Percentiles rank a stretch among this genome's conserved stretches.
phyloP scores from a whole-genome alignment of 768 basidiomycete species.

The Rhodotorula taiwanensis region DNA sequence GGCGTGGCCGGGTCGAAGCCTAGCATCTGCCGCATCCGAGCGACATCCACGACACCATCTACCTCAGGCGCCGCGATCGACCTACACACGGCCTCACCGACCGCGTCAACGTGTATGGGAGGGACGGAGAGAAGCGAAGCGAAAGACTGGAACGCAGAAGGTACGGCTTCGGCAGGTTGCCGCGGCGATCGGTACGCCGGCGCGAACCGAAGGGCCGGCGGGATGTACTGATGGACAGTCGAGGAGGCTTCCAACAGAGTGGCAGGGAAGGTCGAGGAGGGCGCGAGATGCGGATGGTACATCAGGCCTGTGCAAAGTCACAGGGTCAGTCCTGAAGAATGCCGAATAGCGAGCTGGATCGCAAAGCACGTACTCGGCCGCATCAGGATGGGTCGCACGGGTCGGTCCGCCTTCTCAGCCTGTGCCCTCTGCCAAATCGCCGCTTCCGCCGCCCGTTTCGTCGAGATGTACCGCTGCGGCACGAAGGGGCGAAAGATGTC shows the following conservation, averaged over 20 bases:
- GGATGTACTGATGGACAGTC: constrained; percentile 47
- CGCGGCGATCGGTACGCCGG: constrained; percentile 49
- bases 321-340: too few species aligned
- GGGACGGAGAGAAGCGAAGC: constrained; percentile 75
- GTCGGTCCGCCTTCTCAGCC: constrained; percentile 39
- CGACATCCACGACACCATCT: constrained; percentile 62
- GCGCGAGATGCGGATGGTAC: constrained; percentile 89
- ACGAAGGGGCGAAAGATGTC: constrained; percentile 84
- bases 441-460: constrained; percentile 85
- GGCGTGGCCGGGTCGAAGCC: constrained; percentile 47
- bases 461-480: constrained; percentile 76
- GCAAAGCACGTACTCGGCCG: constrained; percentile 67
- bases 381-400: constrained; percentile 68
- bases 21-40: constrained; percentile 65
- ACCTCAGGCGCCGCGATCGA: constrained; percentile 56
- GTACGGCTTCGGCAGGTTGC: constrained; percentile 48
- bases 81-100: constrained; percentile 71
- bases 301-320: constrained; percentile 62
- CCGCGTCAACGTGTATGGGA: constrained; percentile 92
- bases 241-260: constrained; percentile 64
- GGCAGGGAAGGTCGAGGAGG: constrained; percentile 78
- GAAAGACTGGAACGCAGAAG: constrained; percentile 52
- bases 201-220: constrained; percentile 50
- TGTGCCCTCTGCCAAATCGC: constrained; percentile 54
- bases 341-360: too few species aligned